Conservation (phyloP, 176 grass and related monocot species). For the maize (Zea mays) region Zm-B73-REFERENCE-NAM-5.0 NC_050105.1:110157501-110158000, state of each 20-base stretch:
- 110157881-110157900: neutral
- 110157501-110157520: conserved; percentile 48
- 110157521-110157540: conserved; percentile 85
- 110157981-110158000: neutral
- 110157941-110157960: neutral
- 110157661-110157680: conserved; percentile 33
- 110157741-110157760: conserved; percentile 5
- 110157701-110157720: conserved; percentile 41
- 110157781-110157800: conserved; percentile 5
- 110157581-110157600: conserved; percentile 1
- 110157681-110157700: conserved; percentile 39
- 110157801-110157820: conserved; percentile 8
- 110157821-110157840: neutral
- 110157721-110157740: conserved; percentile 30
- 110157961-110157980: neutral
- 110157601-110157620: neutral
- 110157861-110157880: neutral
- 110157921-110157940: neutral
- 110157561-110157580: conserved; percentile 63
- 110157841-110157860: neutral
- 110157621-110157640: neutral
- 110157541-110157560: conserved; percentile 71
- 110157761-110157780: conserved; percentile 9
- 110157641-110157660: conserved; percentile 65
- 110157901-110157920: neutral